Evolutionary conservation across 768 basidiomycete genomes (phyloP).

Genomic region (Macrocybe gigantea): DNA sequence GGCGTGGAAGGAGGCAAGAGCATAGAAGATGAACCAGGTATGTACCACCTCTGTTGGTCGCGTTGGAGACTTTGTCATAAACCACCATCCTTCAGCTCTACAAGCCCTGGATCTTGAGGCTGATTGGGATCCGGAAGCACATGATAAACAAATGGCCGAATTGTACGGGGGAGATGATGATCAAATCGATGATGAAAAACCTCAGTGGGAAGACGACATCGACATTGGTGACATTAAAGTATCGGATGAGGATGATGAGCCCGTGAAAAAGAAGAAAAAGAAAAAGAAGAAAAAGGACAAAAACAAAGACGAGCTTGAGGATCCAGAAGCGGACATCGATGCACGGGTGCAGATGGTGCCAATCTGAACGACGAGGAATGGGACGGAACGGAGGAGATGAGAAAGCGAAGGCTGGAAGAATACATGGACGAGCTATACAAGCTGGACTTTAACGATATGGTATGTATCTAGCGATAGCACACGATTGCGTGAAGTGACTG

Average conservation of each 20-base stretch:
- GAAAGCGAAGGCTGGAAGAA: slow-evolving; percentile 74
- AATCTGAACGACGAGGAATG: slow-evolving; percentile 56
- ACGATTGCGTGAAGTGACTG: no score
- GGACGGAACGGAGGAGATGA: slow-evolving; percentile 88
- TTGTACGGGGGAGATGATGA: slow-evolving; percentile 56
- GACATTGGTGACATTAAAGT: slow-evolving; percentile 63
- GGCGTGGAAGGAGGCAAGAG: slow-evolving; percentile 62
- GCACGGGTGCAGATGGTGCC: slow-evolving; percentile 41
- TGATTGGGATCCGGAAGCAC: slow-evolving; percentile 86
- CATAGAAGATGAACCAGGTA: slow-evolving; percentile 32
- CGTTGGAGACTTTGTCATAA: not conserved
- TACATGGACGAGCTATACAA: slow-evolving; percentile 91
- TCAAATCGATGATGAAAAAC: slow-evolving; percentile 47
- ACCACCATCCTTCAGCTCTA: slow-evolving; percentile 36
- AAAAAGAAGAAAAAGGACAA: slow-evolving; percentile 51
- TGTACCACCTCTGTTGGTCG: not conserved
- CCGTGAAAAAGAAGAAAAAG: slow-evolving; percentile 41
- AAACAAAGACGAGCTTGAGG: slow-evolving; percentile 31
- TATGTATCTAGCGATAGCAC: slow-evolving; percentile 28
- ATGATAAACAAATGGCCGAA: slow-evolving; percentile 77
- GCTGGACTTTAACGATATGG: slow-evolving; percentile 95
- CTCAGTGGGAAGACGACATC: slow-evolving; percentile 89
- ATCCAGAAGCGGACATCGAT: slow-evolving; percentile 56
- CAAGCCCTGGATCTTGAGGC: slow-evolving; percentile 79
- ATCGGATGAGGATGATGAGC: slow-evolving; percentile 25